Evolutionary conservation across 1,284 basidiomycete genomes (phyloP), one percentile per base, ranked within the genome.

Genomic region (Coniophora puteana): DNA sequence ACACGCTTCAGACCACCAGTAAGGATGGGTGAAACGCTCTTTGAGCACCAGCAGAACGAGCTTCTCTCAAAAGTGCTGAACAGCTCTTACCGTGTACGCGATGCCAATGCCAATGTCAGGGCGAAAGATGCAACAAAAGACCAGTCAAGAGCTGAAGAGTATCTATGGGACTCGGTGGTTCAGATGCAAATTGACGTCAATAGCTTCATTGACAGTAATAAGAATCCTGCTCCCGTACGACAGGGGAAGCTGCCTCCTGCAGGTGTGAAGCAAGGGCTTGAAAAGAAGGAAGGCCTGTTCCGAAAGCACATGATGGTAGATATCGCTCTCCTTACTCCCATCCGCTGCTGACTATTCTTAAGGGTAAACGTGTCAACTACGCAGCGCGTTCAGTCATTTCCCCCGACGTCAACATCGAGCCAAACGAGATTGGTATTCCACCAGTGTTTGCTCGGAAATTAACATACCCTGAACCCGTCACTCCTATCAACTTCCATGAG

Each of bases 361-460:
- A 94, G 92, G 96, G 96, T 29, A 99, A 99, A 74, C 93, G 96
- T 62, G 96, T 99, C 56, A 99, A 99, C 65, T 97, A 96, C 62
- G 93, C 96, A 30, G 96, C 96, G 24, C 92, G 96, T 51, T 99
- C 96, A 12, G 96, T 99, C 60, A 99, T 99, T 51, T 99, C 96
- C 23, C 96, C 96, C 8, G 96, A 99, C 59, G 92, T 97, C 59
- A 99, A 99, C 65, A 98, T 99, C 53, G 96, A 99, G 68, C 93
- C 96, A 27, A 96, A 94, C 65, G 96, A 99, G 65, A 99, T 99
- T 46, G 96, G 96, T 41, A 83, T 99, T 20, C 96, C 96, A 11
- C 96, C 96, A 29, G 89, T 99, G 41, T 99, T 99, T 61, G 96
- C 96, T 3, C 82, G 87, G 54, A 98, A 97, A 61, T 72, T 99